Percentiles rank a stretch among this genome's conserved stretches.
Conservation (phyloP, 2,329 filamentous ascomycete genomes). For the Coniella lustricola region DNA sequence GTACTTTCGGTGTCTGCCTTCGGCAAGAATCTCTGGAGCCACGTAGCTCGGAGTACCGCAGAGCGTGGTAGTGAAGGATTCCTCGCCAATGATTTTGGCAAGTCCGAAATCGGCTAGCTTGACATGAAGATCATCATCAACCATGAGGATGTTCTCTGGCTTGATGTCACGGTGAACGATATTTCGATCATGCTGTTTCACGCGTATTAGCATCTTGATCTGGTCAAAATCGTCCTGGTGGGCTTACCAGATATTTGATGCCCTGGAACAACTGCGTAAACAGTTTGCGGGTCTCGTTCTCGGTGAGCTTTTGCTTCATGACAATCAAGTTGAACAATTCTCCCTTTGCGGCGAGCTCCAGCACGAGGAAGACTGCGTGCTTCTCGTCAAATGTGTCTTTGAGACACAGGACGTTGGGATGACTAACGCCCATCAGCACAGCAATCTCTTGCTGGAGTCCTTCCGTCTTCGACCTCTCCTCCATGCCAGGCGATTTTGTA, state of each 20-base stretch:
- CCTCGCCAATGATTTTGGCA: constrained; percentile 96
- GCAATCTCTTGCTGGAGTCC: constrained; percentile 92
- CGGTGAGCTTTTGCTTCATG: constrained; percentile 78
- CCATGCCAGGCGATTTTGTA: constrained; percentile 73
- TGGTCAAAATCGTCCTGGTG: not conserved
- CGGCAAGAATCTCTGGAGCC: constrained; percentile 87
- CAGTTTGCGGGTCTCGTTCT: constrained; percentile 76
- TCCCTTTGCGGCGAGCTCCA: constrained; percentile 86
- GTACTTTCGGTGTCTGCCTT: constrained; percentile 75
- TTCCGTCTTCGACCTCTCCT: constrained; percentile 77
- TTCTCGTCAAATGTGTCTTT: constrained; percentile 93
- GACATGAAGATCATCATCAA: constrained; percentile 75
- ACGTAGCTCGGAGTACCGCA: constrained; percentile 98
- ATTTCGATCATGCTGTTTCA: constrained; percentile 77
- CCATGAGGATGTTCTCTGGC: constrained; percentile 88
- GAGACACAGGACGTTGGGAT: constrained; percentile 84
- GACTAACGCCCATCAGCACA: constrained; percentile 93
- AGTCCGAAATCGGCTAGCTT: constrained; percentile 96
- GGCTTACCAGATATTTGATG: constrained; percentile 77
- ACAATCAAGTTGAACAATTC: constrained; percentile 96
- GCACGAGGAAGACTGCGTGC: constrained; percentile 82
- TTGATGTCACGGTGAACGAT: constrained; percentile 98
- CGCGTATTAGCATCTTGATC: constrained; percentile 19
- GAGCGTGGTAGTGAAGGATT: constrained; percentile 93
- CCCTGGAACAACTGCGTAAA: constrained; percentile 90